These are phyloP conservation scores for Fraxinus excelsior DNA, from an alignment of 257 asterid genomes.

Conservation along the genomic window DNA sequence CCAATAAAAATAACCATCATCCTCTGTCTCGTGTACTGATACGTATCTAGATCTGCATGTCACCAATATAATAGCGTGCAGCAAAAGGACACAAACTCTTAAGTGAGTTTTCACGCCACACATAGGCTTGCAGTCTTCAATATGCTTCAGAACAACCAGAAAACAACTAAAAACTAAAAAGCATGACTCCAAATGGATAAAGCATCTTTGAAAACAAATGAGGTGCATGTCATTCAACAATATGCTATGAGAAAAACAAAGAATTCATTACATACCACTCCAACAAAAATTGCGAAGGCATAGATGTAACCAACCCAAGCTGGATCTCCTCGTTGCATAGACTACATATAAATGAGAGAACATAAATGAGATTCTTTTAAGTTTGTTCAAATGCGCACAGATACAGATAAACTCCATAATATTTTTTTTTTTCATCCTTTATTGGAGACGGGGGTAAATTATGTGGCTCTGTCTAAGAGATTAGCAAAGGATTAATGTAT, in stretches of 20 bases:
- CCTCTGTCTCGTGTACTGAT: not conserved
- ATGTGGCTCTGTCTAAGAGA: conserved; percentile 11
- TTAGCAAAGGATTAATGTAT: not conserved
- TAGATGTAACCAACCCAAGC: conserved; percentile 97
- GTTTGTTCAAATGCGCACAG: not conserved
- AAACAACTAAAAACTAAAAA: not conserved
- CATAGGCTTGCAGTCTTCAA: conserved; percentile 1
- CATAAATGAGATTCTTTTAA: conserved; percentile 24
- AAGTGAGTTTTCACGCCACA: not conserved
- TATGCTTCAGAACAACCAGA: conserved; percentile 16
- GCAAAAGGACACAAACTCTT: conserved; percentile 8
- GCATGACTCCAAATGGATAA: conserved; percentile 11
- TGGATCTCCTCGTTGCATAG: conserved; percentile 97
- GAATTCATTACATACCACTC: conserved; percentile 75
- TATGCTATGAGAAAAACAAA: conserved; percentile 19
- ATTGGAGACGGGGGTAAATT: conserved; percentile 8
- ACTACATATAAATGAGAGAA: conserved; percentile 48
- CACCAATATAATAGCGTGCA: not conserved
- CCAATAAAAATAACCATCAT: conserved; percentile 6
- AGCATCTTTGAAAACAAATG: conserved; percentile 18
- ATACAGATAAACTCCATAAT: not conserved
- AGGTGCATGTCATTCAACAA: conserved; percentile 11
- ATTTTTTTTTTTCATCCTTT: not conserved
- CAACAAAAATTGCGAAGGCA: conserved; percentile 81
- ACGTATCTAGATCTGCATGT: conserved; percentile 5